phyloP scores from a whole-genome alignment of 176 grass and related monocot species.

The Cocos nucifera region DNA sequence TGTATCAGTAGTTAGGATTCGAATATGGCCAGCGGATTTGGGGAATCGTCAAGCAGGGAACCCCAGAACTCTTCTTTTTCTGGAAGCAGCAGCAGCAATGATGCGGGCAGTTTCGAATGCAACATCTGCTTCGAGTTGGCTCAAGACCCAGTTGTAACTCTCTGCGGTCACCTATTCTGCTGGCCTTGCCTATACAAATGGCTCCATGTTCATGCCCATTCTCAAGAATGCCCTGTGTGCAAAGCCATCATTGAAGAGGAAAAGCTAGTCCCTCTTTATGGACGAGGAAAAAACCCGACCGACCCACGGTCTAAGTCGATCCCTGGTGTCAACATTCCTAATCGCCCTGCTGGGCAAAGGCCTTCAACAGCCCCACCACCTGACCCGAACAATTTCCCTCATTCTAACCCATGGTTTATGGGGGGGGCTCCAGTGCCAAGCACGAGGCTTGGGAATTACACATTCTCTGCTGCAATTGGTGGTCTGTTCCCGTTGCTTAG shows the following conservation, averaged over 20 bases:
- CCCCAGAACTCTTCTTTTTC: conserved; percentile 6
- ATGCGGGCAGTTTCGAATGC: conserved; percentile 62
- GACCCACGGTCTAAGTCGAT: conserved; percentile 72
- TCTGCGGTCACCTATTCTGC: conserved; percentile 89
- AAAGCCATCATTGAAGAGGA: conserved; percentile 85
- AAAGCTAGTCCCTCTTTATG: conserved; percentile 85
- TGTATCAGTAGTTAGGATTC: neutral
- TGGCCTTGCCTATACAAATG: conserved; percentile 96
- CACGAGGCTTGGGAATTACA: conserved; percentile 60
- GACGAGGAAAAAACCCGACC: conserved; percentile 71
- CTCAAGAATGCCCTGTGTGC: conserved; percentile 89
- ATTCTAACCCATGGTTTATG: conserved; percentile 53
- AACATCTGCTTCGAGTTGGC: conserved; percentile 95
- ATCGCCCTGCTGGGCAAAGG: conserved; percentile 75
- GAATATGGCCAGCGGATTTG: conserved; percentile 47
- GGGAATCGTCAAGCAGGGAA: conserved; percentile 30
- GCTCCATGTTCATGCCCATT: conserved; percentile 56
- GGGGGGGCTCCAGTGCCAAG: conserved; percentile 35
- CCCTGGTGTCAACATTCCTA: conserved; percentile 58
- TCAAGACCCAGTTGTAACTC: conserved; percentile 82
- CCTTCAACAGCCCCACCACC: conserved; percentile 56
- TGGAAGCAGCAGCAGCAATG: conserved; percentile 28
- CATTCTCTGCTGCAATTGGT: conserved; percentile 63
- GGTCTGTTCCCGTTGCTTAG: conserved; percentile 81
- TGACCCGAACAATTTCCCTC: conserved; percentile 39